Conservation (phyloP, 2,329 filamentous ascomycete species). For the Venturia nashicola region DNA sequence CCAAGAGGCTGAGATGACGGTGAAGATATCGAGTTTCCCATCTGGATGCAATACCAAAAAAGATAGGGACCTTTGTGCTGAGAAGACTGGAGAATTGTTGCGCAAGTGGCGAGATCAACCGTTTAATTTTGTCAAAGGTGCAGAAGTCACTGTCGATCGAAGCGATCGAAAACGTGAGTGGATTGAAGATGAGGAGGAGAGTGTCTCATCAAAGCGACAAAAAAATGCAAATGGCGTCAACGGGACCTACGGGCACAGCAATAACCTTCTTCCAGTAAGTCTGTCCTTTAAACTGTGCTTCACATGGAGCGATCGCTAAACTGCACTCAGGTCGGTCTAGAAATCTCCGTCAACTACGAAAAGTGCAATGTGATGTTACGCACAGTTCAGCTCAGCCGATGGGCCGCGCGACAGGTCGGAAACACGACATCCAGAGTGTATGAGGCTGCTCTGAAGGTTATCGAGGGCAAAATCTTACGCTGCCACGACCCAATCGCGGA, state of each 20-base stretch:
- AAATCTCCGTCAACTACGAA: slow-evolving; percentile 72
- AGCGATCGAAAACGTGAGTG: neutral
- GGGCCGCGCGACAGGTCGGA: slow-evolving; percentile 59
- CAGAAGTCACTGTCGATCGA: neutral
- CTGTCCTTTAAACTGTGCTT: neutral
- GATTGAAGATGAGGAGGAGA: neutral
- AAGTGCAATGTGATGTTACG: slow-evolving; percentile 75
- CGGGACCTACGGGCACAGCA: slow-evolving; percentile 13
- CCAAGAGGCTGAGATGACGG: slow-evolving; percentile 49
- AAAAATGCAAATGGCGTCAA: slow-evolving; percentile 22
- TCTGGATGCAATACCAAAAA: slow-evolving; percentile 49
- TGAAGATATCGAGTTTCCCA: slow-evolving; percentile 42
- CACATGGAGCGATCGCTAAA: neutral
- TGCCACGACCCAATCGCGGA: slow-evolving; percentile 47
- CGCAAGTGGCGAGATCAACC: neutral
- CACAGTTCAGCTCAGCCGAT: slow-evolving; percentile 62
- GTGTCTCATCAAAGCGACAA: slow-evolving; percentile 17
- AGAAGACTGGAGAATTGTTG: slow-evolving; percentile 40
- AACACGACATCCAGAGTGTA: slow-evolving; percentile 69
- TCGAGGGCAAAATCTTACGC: slow-evolving; percentile 56
- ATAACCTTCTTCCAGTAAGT: neutral
- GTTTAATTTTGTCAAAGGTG: neutral
- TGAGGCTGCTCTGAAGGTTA: slow-evolving; percentile 53
- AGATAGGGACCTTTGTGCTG: slow-evolving; percentile 50
- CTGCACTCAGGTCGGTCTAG: slow-evolving; percentile 35